A percentile compares a stretch with the other conserved stretches of the same genome.
Conservation (phyloP, 768 basidiomycete genomes). For the Lactifluus volemus region DNA sequence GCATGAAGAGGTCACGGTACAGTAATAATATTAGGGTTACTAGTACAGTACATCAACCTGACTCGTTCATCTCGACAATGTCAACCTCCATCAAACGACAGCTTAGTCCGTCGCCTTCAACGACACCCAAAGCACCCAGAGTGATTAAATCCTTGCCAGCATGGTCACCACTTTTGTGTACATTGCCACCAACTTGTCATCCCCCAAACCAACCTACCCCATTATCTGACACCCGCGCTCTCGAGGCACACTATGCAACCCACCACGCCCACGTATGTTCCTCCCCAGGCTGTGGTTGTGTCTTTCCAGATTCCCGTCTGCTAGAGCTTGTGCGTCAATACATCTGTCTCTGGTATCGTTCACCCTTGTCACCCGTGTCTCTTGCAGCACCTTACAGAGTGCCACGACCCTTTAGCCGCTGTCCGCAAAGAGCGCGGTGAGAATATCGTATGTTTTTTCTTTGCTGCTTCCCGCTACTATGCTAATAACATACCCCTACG, state of each 20-base stretch:
- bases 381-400: conserved; percentile 70
- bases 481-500: neutral
- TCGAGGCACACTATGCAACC: conserved; percentile 76
- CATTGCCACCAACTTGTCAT: conserved; percentile 78
- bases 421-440: conserved; percentile 72
- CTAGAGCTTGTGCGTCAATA: conserved; percentile 60
- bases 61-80: neutral
- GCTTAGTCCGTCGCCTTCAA: conserved; percentile 8
- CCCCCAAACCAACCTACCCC: conserved; percentile 46
- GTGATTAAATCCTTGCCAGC: neutral
- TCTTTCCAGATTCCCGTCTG: conserved; percentile 77
- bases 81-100: conserved; percentile 13
- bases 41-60: no score
- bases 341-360: neutral
- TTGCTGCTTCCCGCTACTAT: neutral
- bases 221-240: conserved; percentile 56
- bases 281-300: conserved; percentile 56
- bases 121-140: conserved; percentile 17
- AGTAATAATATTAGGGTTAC: no score
- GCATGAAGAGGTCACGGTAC: conserved; percentile 1
- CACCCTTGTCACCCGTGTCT: neutral
- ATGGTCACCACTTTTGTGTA: conserved; percentile 42
- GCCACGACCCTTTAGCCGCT: conserved; percentile 79
- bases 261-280: conserved; percentile 83
- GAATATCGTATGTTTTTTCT: conserved; percentile 56